Evolutionary conservation across 768 basidiomycete species (phyloP).

Genomic region (Suillus ampliporus): DNA sequence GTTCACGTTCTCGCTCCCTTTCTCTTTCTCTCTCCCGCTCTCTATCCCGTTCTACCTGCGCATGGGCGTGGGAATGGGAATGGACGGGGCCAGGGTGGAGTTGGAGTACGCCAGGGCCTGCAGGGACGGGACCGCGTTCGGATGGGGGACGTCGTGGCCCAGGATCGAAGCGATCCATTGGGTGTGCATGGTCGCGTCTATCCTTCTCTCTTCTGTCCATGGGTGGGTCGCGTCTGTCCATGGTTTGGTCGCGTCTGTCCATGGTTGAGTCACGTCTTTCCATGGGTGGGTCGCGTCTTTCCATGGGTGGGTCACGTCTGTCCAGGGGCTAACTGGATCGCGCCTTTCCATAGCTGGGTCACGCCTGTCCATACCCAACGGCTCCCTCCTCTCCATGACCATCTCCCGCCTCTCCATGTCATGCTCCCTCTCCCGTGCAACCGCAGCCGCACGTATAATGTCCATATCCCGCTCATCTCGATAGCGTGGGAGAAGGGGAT

Average conservation of each 20-base stretch:
- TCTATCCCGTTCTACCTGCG: constrained; percentile 18
- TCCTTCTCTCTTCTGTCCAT: constrained; percentile 3
- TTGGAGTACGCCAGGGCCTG: constrained; percentile 20
- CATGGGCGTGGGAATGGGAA: constrained; percentile 27
- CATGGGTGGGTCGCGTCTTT: neutral
- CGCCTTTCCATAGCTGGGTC: neutral
- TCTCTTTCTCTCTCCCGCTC: constrained; percentile 13
- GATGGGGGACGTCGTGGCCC: neutral
- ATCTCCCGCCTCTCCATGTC: neutral
- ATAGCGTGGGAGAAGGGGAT: neutral
- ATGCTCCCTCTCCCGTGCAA: constrained; percentile 2
- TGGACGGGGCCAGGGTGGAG: constrained; percentile 22
- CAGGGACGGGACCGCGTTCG: constrained; percentile 5
- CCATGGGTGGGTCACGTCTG: neutral
- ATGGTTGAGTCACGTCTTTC: neutral
- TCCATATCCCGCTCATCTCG: constrained; percentile 11
- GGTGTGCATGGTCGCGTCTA: neutral
- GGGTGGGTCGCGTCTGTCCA: neutral
- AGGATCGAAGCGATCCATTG: neutral
- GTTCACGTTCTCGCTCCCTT: constrained; percentile 29
- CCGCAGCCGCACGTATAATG: neutral
- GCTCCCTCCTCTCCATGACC: constrained; percentile 3
- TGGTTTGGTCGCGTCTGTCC: neutral
- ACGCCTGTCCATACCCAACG: constrained; percentile 1
- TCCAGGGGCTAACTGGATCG: neutral